Percentiles rank a stretch among this genome's conserved stretches.
Conservation (phyloP, 2,329 filamentous ascomycete species). For the Aspergillus luchuensis region DNA sequence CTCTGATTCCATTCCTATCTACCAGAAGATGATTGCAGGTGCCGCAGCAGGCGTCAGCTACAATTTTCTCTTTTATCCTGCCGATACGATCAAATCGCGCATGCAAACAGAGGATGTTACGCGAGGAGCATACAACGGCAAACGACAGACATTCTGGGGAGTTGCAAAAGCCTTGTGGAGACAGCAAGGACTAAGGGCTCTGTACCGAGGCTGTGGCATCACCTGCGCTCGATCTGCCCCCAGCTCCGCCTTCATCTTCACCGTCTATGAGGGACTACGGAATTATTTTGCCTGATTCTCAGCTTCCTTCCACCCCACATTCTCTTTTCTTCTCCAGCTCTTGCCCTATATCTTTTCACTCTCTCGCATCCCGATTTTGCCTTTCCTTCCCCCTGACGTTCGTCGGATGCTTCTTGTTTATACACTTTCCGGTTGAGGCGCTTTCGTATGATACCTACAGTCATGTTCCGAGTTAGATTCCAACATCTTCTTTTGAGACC, state of each 20-base stretch:
- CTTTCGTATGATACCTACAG: conserved; percentile 23
- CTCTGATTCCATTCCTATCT: conserved; percentile 63
- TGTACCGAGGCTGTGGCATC: conserved; percentile 94
- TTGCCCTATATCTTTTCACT: neutral
- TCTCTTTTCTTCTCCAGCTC: neutral
- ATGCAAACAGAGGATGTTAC: conserved; percentile 84
- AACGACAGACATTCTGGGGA: conserved; percentile 68
- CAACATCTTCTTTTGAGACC: conserved; percentile 4
- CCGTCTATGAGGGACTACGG: conserved; percentile 87
- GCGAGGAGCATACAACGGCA: conserved; percentile 43
- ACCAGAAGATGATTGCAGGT: conserved; percentile 85
- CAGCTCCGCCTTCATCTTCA: conserved; percentile 97
- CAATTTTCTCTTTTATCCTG: conserved; percentile 96
- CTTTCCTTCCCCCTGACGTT: neutral
- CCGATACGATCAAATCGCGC: conserved; percentile 94
- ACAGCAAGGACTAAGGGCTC: conserved; percentile 75
- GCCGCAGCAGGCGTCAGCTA: conserved; percentile 89
- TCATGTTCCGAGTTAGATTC: conserved; percentile 17
- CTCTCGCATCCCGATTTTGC: neutral
- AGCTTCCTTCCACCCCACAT: neutral
- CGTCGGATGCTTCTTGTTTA: conserved; percentile 5
- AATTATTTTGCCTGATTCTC: conserved; percentile 57
- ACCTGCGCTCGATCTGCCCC: conserved; percentile 85
- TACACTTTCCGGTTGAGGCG: conserved; percentile 6
- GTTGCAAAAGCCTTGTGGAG: conserved; percentile 77